These are phyloP conservation scores for Dalbergia cultrata DNA, from an alignment of 306 rosid species.

Conservation along the genomic window DNA sequence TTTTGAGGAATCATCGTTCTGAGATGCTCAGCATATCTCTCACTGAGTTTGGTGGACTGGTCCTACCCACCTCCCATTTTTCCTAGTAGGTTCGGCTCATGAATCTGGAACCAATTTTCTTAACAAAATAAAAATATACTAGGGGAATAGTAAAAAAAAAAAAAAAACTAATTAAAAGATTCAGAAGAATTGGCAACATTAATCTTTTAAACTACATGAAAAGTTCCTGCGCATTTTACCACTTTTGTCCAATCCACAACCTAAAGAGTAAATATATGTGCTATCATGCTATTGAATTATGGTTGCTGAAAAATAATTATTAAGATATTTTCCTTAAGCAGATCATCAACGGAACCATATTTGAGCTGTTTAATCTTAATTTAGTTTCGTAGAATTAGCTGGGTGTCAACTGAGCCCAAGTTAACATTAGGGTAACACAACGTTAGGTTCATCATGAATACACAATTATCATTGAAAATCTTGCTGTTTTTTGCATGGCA, in stretches of 20 bases:
- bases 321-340: not conserved
- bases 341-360: not conserved
- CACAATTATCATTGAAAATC: not conserved
- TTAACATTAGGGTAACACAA: not conserved
- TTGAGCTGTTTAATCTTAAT: not conserved
- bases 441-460: not conserved
- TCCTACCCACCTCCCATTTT: constrained; percentile 35
- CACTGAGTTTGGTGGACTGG: constrained; percentile 33
- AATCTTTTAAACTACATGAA: not conserved
- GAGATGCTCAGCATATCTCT: constrained; percentile 37
- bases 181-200: not conserved
- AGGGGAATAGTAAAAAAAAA: not conserved
- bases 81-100: constrained; percentile 25
- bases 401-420: not conserved
- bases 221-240: not conserved
- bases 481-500: no score
- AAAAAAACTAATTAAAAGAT: not conserved
- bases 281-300: not conserved
- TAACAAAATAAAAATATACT: not conserved
- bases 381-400: not conserved
- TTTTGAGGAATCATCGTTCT: constrained; percentile 21
- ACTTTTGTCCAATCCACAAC: not conserved
- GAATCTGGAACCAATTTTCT: constrained; percentile 8
- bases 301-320: not conserved
- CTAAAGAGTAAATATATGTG: not conserved